Base-by-base conservation (phyloP, 106 monocot species). In the Dioscorea zingiberensis region DNA sequence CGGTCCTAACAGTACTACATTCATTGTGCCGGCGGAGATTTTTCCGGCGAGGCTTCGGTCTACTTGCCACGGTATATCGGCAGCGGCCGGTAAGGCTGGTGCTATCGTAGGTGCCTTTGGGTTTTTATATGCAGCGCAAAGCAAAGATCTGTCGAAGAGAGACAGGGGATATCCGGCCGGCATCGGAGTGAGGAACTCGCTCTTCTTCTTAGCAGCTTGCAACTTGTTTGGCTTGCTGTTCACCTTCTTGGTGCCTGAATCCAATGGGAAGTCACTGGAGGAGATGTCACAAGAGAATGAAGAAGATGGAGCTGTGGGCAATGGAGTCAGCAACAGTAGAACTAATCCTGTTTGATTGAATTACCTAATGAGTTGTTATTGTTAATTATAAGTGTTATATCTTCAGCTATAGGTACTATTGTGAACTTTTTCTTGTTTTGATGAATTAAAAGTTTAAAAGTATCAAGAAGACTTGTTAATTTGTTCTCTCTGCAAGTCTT, bases 1-100 rank as follows among this genome's bases (percentile, higher is more conserved):
- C 64, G 92, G 92, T 3, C 92, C 92, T 45, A 93, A 93, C 71
- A 75, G 74, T 54, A 93, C 88, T 2, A 93, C 93, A 23, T 93
- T 93, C 72, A 76, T 93, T 21, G 85, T 93, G 53, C 93, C 93
- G 24, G 93, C 93, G 24, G 93, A 88, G 82, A 70, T 93, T 29
- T 88, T 82, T 51, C 87, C 93, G 0, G 82, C 88, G 13, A 59
- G 90, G 75, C 58, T 91, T 30, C 55, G 86, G 32, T 91, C 90
- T 14, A 86, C 90, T 7, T 85, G 88, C 72, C 93, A 88, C 54
- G 93, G 88, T 18, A 81, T 91, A 53, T 87, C 87, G 5, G 91
- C 91, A 2, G 91, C 91, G 0, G 24, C 73, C 2, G 91, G 91
- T 0, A 91, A 91, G 75, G 80, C 84, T 0, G 91, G 91, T 0